Conservation (phyloP, 352 stramenopile species). For the Phytophthora citrophthora region DNA sequence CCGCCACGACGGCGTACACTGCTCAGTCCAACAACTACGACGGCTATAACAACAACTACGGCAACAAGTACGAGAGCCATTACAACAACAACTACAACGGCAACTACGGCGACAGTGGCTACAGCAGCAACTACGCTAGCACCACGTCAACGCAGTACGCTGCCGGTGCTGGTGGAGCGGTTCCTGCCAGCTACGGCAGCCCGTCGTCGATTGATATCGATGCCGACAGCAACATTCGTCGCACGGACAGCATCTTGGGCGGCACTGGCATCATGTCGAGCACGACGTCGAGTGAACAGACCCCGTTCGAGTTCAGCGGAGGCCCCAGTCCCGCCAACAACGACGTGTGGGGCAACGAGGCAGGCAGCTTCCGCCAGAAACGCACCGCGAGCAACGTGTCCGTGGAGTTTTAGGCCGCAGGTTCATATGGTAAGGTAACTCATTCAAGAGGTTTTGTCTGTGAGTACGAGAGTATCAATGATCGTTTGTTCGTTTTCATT, state of each 20-base stretch:
- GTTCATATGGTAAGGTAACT: slow-evolving; percentile 28
- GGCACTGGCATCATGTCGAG: slow-evolving; percentile 35
- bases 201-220: slow-evolving; percentile 55
- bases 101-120: slow-evolving; percentile 20
- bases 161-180: slow-evolving; percentile 13
- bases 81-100: slow-evolving; percentile 24
- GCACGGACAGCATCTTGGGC: slow-evolving; percentile 53
- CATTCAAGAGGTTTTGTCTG: slow-evolving; percentile 27
- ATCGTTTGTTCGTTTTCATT: no score
- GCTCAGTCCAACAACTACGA: slow-evolving; percentile 29
- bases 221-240: slow-evolving; percentile 23
- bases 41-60: slow-evolving; percentile 15
- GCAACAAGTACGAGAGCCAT: slow-evolving; percentile 19
- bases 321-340: slow-evolving; percentile 34
- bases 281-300: slow-evolving; percentile 24
- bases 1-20: slow-evolving; percentile 36
- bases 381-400: slow-evolving; percentile 60
- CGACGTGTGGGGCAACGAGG: slow-evolving; percentile 57
- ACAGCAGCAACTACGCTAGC: slow-evolving; percentile 20
- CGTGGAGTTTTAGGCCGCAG: slow-evolving; percentile 57
- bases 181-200: slow-evolving; percentile 51
- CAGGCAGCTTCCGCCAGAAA: slow-evolving; percentile 45
- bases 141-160: slow-evolving; percentile 34
- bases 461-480: slow-evolving; percentile 8
- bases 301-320: slow-evolving; percentile 42